Evolutionary conservation across 1,284 basidiomycete genomes (phyloP).

Genomic region (Marasmius oreades): DNA sequence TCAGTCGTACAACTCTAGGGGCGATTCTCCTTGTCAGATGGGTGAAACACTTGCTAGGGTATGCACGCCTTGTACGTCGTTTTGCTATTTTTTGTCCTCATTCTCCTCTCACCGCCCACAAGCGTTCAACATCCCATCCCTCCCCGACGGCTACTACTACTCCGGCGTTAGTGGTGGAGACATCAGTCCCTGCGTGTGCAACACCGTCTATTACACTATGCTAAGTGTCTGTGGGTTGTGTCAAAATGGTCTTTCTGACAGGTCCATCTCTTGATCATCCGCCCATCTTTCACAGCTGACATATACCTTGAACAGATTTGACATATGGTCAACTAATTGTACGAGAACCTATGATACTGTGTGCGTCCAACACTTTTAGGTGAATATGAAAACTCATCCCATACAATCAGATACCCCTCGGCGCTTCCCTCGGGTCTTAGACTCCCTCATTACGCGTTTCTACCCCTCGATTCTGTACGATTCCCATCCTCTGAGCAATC

Average conservation of each 20-base stretch:
- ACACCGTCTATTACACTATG: slow-evolving; percentile 2
- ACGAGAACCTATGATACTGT: background rate
- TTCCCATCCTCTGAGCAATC: background rate
- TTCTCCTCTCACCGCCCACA: too few species aligned
- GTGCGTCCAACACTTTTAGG: background rate
- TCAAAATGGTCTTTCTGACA: background rate
- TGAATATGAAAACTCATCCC: background rate
- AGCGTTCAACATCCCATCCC: slow-evolving; percentile 2
- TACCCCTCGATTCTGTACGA: background rate
- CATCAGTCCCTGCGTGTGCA: slow-evolving; percentile 1
- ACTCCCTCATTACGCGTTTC: background rate
- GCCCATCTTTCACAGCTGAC: background rate
- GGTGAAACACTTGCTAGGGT: slow-evolving; percentile 3
- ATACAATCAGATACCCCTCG: background rate
- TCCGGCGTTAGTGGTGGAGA: slow-evolving; percentile 1
- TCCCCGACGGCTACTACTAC: slow-evolving; percentile 7
- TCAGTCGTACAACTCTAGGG: slow-evolving; percentile 6
- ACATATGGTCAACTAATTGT: background rate
- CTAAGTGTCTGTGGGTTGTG: slow-evolving; percentile 1
- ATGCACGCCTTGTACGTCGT: background rate
- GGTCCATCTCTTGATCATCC: background rate
- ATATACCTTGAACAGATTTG: slow-evolving; percentile 20
- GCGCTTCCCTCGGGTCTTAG: background rate
- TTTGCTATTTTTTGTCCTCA: background rate
- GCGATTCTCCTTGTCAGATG: slow-evolving; percentile 5